These are phyloP conservation scores for Apiospora kogelbergensis DNA, from an alignment of 2,329 filamentous ascomycete genomes.

Conservation along the genomic window DNA sequence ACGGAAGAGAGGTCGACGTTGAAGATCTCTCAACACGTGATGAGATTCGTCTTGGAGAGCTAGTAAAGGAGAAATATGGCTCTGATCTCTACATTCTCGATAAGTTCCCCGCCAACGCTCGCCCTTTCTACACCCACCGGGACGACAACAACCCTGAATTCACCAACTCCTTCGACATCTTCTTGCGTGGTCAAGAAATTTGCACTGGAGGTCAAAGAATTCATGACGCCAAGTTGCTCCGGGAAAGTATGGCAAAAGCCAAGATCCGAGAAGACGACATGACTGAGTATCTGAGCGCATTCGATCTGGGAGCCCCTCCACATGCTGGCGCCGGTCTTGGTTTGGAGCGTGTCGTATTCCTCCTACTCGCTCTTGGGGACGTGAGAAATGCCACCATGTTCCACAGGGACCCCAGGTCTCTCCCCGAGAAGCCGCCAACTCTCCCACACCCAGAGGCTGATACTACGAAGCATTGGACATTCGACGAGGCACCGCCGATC, in stretches of 20 bases:
- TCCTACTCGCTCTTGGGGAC: constrained; percentile 83
- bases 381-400: constrained; percentile 87
- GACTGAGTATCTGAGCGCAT: constrained; percentile 87
- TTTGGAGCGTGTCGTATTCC: constrained; percentile 83
- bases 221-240: constrained; percentile 73
- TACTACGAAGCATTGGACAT: constrained; percentile 61
- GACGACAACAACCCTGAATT: constrained; percentile 58
- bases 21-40: constrained; percentile 85
- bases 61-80: constrained; percentile 82
- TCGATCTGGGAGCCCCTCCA: constrained; percentile 84
- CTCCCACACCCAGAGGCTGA: constrained; percentile 88
- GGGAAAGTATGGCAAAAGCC: constrained; percentile 71
- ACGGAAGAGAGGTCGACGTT: constrained; percentile 70
- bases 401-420: constrained; percentile 83
- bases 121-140: constrained; percentile 16
- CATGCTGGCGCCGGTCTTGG: constrained; percentile 90
- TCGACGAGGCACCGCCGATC: constrained; percentile 55
- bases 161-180: constrained; percentile 95
- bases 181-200: constrained; percentile 90
- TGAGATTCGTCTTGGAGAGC: constrained; percentile 79
- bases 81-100: constrained; percentile 95
- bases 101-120: constrained; percentile 67
- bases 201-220: constrained; percentile 92
- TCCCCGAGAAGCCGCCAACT: constrained; percentile 65
- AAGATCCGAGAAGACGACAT: constrained; percentile 80